Conservation (phyloP, 2,329 filamentous ascomycete genomes). For the Hymenoscyphus infarciens region DNA sequence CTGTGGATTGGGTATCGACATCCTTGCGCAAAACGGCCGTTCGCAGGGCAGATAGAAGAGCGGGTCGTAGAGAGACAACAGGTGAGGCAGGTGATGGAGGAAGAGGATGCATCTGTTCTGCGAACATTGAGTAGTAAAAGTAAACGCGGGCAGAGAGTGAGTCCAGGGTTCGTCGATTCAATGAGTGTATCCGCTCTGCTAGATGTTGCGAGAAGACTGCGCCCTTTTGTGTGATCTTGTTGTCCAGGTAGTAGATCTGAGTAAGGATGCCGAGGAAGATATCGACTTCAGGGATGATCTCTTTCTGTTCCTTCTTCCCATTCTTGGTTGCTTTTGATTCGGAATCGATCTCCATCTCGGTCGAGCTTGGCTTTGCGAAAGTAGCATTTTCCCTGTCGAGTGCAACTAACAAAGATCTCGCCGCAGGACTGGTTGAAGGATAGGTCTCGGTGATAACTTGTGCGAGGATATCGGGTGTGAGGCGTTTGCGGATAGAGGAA, state of each 20-base stretch:
- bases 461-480: constrained; percentile 76
- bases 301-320: constrained; percentile 64
- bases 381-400: constrained; percentile 64
- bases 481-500: constrained; percentile 88
- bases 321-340: constrained; percentile 57
- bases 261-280: constrained; percentile 82
- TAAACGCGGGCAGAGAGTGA: constrained; percentile 92
- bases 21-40: constrained; percentile 97
- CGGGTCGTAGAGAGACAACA: constrained; percentile 80
- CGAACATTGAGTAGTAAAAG: constrained; percentile 96
- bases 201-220: constrained; percentile 80
- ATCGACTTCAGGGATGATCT: constrained; percentile 81
- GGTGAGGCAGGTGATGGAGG: constrained; percentile 87
- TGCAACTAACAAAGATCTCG: constrained; percentile 65
- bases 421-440: constrained; percentile 56
- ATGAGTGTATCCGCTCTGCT: constrained; percentile 76
- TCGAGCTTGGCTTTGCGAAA: constrained; percentile 53
- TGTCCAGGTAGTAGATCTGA: constrained; percentile 86
- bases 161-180: constrained; percentile 93
- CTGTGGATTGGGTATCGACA: constrained; percentile 91
- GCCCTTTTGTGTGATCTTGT: constrained; percentile 75
- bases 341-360: constrained; percentile 72
- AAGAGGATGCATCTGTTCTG: constrained; percentile 82
- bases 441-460: constrained; percentile 81
- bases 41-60: constrained; percentile 80